Conservation (phyloP, 495 filamentous ascomycete species). For the Penicillium herquei region DNA sequence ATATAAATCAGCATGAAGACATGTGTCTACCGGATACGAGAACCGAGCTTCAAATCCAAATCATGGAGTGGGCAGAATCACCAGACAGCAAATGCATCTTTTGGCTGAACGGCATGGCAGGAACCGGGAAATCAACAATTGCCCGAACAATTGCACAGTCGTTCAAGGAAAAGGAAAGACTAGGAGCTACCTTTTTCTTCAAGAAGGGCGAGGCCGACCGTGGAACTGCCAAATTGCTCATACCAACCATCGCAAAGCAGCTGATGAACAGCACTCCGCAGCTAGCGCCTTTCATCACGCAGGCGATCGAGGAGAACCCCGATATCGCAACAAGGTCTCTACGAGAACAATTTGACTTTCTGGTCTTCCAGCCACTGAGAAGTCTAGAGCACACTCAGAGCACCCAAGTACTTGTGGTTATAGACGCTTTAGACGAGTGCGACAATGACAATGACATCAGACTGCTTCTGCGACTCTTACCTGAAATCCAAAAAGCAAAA, state of each 20-base stretch:
- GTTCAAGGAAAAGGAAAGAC: too few relatives aligned
- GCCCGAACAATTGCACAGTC: neutral
- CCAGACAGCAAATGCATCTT: constrained; percentile 2
- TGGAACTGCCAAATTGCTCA: neutral
- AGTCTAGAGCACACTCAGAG: neutral
- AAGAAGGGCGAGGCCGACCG: neutral
- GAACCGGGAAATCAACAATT: neutral
- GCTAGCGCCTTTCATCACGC: neutral
- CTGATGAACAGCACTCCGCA: neutral
- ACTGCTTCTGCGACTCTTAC: neutral
- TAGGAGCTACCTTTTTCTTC: constrained; percentile 4
- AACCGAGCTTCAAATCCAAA: too few relatives aligned
- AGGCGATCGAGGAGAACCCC: neutral
- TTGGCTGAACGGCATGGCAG: constrained; percentile 3
- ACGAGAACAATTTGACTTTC: neutral
- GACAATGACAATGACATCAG: neutral
- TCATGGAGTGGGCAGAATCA: neutral
- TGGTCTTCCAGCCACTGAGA: neutral
- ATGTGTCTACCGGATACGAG: too few relatives aligned
- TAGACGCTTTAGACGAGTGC: constrained; percentile 3
- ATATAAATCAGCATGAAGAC: too few relatives aligned
- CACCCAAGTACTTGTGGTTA: neutral
- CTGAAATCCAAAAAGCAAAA: neutral
- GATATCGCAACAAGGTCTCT: neutral
- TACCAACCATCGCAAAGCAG: neutral